Conservation (phyloP, 305 asterid genomes). For the Coffea humblotiana region DNA sequence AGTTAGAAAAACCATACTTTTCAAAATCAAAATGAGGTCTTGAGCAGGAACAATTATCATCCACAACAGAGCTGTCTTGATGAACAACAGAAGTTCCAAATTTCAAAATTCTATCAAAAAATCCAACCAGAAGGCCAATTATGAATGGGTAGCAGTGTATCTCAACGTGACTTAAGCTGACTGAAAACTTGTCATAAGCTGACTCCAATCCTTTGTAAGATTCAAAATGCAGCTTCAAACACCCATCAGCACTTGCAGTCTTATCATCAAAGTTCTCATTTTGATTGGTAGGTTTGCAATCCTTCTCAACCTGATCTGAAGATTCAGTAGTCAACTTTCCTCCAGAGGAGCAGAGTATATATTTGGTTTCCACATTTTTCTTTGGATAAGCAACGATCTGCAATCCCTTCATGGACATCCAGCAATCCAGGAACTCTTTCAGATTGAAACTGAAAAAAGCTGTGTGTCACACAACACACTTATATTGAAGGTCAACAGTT, state of each 20-base stretch:
- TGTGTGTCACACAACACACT: conserved; percentile 13
- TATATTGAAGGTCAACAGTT: background rate
- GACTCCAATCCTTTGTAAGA: conserved; percentile 33
- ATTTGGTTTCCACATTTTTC: conserved; percentile 35
- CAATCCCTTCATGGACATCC: conserved; percentile 60
- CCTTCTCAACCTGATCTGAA: conserved; percentile 30
- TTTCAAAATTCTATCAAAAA: conserved; percentile 48
- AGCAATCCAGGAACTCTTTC: conserved; percentile 50
- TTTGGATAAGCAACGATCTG: conserved; percentile 46
- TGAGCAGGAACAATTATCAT: conserved; percentile 29
- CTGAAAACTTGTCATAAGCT: conserved; percentile 39
- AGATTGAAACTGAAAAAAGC: conserved; percentile 64
- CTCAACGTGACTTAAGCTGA: conserved; percentile 55
- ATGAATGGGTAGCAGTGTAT: conserved; percentile 77
- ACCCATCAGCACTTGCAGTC: conserved; percentile 41
- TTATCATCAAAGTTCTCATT: conserved; percentile 37
- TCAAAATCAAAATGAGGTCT: conserved; percentile 32
- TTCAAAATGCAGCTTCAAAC: conserved; percentile 67
- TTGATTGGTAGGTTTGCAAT: conserved; percentile 28
- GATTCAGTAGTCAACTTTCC: conserved; percentile 38
- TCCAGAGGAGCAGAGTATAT: conserved; percentile 52
- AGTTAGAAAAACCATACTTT: conserved; percentile 34
- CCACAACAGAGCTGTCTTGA: conserved; percentile 33
- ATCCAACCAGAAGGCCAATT: conserved; percentile 56
- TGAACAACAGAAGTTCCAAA: conserved; percentile 35